Percentiles rank a stretch among this genome's conserved stretches.
Evolutionary conservation across 2,329 filamentous ascomycete genomes (phyloP).

Genomic region (Colletotrichum sidae): DNA sequence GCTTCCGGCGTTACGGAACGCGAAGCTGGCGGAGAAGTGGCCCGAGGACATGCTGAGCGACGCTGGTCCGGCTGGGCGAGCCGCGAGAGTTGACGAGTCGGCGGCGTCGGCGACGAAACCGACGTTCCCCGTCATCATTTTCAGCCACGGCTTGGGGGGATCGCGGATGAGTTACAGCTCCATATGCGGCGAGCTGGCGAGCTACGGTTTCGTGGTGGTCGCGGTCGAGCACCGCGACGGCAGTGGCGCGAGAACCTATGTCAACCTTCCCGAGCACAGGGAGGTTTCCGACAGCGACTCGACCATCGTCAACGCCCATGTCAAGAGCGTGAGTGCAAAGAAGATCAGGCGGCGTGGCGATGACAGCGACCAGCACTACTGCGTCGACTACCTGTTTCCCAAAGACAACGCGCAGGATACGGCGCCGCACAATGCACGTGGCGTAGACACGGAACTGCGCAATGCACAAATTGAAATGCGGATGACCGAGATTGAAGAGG

Average conservation of each 20-base stretch:
- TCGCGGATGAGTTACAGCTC: constrained; percentile 72
- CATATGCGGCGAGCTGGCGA: constrained; percentile 74
- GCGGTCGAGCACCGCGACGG: constrained; percentile 75
- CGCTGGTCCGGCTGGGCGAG: constrained; percentile 48
- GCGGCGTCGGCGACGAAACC: constrained; percentile 48
- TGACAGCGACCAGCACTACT: constrained; percentile 53
- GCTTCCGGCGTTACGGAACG: constrained; percentile 72
- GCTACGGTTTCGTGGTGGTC: constrained; percentile 73
- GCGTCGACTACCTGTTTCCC: constrained; percentile 73
- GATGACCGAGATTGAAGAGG: constrained; percentile 73
- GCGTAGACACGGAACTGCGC: constrained; percentile 70
- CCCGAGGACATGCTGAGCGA: constrained; percentile 53
- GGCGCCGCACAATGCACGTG: constrained; percentile 65
- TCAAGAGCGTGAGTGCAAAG: constrained; percentile 46
- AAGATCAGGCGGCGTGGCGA: constrained; percentile 45
- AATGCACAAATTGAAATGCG: constrained; percentile 72
- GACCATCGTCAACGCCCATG: constrained; percentile 42
- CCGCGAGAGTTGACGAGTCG: constrained; percentile 43
- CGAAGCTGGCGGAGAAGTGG: constrained; percentile 66
- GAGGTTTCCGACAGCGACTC: constrained; percentile 47
- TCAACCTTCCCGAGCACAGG: constrained; percentile 64
- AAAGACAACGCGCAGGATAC: constrained; percentile 64
- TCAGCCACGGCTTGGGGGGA: constrained; percentile 75
- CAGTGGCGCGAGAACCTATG: constrained; percentile 69
- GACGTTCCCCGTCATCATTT: constrained; percentile 71